Evolutionary conservation across 805 yeast genomes (phyloP).

Genomic region (Millerago galiae): DNA sequence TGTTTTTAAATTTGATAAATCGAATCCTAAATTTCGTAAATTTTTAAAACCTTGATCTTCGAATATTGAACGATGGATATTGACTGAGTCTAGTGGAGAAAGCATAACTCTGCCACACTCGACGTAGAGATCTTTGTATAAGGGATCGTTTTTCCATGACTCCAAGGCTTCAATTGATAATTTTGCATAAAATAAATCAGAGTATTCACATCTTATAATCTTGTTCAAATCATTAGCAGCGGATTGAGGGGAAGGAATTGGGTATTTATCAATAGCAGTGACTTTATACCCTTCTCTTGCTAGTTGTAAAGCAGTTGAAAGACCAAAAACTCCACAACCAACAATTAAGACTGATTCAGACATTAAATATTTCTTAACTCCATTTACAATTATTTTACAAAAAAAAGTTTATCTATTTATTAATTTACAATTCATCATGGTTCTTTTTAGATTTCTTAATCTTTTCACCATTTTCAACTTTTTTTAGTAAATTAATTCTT

Average conservation of each 20-base stretch:
- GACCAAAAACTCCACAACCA: conserved; percentile 42
- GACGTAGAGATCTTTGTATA: conserved; percentile 28
- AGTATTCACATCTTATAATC: conserved; percentile 42
- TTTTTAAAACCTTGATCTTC: conserved; percentile 32
- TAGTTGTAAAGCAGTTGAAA: conserved; percentile 36
- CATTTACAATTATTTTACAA: neutral
- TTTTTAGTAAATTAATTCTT: conserved; percentile 13
- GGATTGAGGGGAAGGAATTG: conserved; percentile 39
- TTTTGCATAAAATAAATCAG: conserved; percentile 34
- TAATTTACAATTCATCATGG: conserved; percentile 14
- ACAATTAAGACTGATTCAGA: conserved; percentile 18
- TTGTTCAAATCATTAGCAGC: conserved; percentile 46
- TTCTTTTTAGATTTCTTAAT: conserved; percentile 11
- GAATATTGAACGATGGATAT: conserved; percentile 29
- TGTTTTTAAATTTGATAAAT: conserved; percentile 22
- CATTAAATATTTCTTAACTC: conserved; percentile 1
- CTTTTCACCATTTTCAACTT: conserved; percentile 21
- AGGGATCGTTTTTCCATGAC: conserved; percentile 31
- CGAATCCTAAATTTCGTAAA: conserved; percentile 23
- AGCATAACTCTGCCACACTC: conserved; percentile 38
- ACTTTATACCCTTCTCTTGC: conserved; percentile 27
- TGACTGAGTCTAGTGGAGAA: conserved; percentile 24
- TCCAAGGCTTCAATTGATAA: conserved; percentile 39
- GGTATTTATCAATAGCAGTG: conserved; percentile 33
- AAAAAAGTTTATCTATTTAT: neutral